These are phyloP conservation scores for Oryza glumipatula DNA, from an alignment of 176 grass and related monocot genomes.

Conservation along the genomic window DNA sequence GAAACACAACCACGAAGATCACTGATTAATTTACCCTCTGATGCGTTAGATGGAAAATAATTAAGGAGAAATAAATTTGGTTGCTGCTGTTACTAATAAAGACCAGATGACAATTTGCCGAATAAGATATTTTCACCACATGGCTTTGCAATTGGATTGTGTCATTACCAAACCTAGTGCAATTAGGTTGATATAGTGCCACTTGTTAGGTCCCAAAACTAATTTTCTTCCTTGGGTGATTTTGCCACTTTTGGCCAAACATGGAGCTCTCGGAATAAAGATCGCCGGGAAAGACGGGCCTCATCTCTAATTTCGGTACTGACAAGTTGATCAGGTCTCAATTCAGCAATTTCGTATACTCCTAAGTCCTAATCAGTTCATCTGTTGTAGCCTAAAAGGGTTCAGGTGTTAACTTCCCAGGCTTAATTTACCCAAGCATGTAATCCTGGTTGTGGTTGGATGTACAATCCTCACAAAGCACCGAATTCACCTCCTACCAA, in stretches of 20 bases:
- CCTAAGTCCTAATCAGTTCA: neutral
- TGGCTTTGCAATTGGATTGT: neutral
- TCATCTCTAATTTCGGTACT: neutral
- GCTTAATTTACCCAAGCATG: constrained; percentile 5
- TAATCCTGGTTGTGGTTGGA: neutral
- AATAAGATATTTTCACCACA: neutral
- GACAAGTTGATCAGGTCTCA: neutral
- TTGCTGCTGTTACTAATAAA: neutral
- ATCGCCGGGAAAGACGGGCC: neutral
- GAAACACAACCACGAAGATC: constrained; percentile 6
- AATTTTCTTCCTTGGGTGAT: neutral
- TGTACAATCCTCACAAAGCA: neutral
- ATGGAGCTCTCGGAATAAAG: neutral
- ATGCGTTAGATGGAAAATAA: neutral
- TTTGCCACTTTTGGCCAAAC: constrained; percentile 31
- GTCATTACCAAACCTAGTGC: constrained; percentile 12
- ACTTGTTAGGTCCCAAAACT: constrained; percentile 18
- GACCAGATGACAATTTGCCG: neutral
- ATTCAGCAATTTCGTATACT: neutral
- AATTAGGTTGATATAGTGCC: constrained; percentile 12
- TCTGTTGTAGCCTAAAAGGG: neutral
- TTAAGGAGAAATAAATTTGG: neutral
- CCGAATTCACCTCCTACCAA: constrained; percentile 12
- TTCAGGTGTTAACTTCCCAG: neutral
- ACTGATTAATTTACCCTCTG: neutral